A percentile compares a stretch with the other conserved stretches of the same genome.
These are phyloP conservation scores for Cochlearia excelsa DNA, from an alignment of 345 rosid genomes.

Conservation along the genomic window DNA sequence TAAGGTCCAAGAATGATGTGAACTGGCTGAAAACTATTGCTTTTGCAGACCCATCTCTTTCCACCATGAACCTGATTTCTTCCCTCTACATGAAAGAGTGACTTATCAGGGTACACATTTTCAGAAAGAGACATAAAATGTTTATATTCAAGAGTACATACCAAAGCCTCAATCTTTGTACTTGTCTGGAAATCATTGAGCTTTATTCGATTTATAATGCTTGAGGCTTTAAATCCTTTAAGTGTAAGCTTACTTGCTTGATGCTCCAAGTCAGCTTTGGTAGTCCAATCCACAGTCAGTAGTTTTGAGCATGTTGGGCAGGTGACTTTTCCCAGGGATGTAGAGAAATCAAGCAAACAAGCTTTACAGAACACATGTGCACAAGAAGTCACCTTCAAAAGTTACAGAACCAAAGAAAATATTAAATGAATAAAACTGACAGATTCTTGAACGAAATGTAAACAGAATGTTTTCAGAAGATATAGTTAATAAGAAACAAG, in stretches of 20 bases:
- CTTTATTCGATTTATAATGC: slow-evolving; percentile 81
- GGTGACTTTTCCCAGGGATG: slow-evolving; percentile 57
- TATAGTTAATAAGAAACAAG: slow-evolving; percentile 7
- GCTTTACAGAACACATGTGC: slow-evolving; percentile 82
- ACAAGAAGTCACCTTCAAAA: slow-evolving; percentile 74
- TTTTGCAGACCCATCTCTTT: slow-evolving; percentile 97
- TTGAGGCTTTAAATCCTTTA: slow-evolving; percentile 75
- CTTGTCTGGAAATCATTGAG: slow-evolving; percentile 87
- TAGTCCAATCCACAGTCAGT: slow-evolving; percentile 75
- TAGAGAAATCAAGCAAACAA: slow-evolving; percentile 71
- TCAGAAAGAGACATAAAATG: slow-evolving; percentile 7
- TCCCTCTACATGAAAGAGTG: slow-evolving; percentile 60
- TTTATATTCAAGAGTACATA: slow-evolving; percentile 34
- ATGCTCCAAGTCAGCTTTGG: slow-evolving; percentile 45
- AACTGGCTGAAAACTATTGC: slow-evolving; percentile 98
- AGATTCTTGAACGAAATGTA: slow-evolving; percentile 1
- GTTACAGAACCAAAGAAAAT: neutral
- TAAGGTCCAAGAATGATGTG: slow-evolving; percentile 90
- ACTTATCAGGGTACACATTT: neutral
- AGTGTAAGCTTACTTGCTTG: slow-evolving; percentile 52
- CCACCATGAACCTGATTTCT: slow-evolving; percentile 90
- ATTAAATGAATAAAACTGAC: slow-evolving; percentile 4
- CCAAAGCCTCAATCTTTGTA: slow-evolving; percentile 99
- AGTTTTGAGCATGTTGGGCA: slow-evolving; percentile 80
- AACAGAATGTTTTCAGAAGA: slow-evolving; percentile 10